Percentiles rank a stretch among this genome's conserved stretches.
These are phyloP conservation scores for Candida loeiensis DNA, from an alignment of 805 yeast genomes.

Conservation along the genomic window DNA sequence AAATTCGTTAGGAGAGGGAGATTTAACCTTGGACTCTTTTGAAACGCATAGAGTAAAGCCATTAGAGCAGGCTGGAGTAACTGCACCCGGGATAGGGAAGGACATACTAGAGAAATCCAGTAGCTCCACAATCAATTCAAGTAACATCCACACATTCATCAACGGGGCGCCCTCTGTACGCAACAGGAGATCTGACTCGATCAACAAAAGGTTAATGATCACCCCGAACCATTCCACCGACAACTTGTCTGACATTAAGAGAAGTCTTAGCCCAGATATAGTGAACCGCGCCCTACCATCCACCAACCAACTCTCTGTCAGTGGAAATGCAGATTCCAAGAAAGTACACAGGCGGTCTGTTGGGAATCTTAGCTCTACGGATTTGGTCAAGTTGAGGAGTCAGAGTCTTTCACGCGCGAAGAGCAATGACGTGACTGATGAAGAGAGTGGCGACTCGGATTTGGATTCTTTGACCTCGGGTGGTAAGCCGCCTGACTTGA, in stretches of 20 bases:
- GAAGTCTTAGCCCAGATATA: slow-evolving; percentile 18
- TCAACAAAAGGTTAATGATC: slow-evolving; percentile 9
- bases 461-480: slow-evolving; percentile 2
- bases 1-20: slow-evolving; percentile 49
- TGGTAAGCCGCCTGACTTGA: slow-evolving; percentile 9
- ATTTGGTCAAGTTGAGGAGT: slow-evolving; percentile 5
- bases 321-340: slow-evolving; percentile 18
- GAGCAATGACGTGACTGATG: slow-evolving; percentile 6
- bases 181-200: slow-evolving; percentile 8
- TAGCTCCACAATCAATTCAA: slow-evolving; percentile 5
- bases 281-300: slow-evolving; percentile 16
- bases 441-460: slow-evolving; percentile 8
- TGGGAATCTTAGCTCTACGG: slow-evolving; percentile 9
- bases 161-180: slow-evolving; percentile 5
- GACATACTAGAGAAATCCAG: slow-evolving; percentile 4
- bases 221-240: slow-evolving; percentile 20
- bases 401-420: slow-evolving; percentile 4
- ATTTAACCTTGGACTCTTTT: slow-evolving; percentile 34
- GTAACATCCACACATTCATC: slow-evolving; percentile 8
- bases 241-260: slow-evolving; percentile 13
- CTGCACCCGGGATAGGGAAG: slow-evolving; percentile 6
- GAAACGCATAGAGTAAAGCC: slow-evolving; percentile 11
- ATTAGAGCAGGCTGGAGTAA: slow-evolving; percentile 6
- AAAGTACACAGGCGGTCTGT: slow-evolving; percentile 20
- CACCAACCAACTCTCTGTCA: slow-evolving; percentile 15